phyloP scores from a whole-genome alignment of 2,329 filamentous ascomycete genomes.

The Mollisiaceae sp. region DNA sequence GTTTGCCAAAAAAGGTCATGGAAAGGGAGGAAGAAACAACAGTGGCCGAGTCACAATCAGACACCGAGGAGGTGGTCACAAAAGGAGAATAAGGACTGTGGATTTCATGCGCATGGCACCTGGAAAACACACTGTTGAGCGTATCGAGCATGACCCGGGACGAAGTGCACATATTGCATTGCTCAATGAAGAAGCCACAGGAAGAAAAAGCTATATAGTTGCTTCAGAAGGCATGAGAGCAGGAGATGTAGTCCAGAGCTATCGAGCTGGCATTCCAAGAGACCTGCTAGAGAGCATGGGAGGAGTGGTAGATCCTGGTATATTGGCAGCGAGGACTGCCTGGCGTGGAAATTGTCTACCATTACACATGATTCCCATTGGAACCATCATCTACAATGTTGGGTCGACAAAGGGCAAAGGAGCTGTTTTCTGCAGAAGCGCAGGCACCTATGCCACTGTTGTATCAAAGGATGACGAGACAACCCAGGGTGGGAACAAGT shows the following conservation, averaged over 20 bases:
- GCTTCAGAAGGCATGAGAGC: conserved; percentile 93
- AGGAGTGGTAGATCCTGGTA: conserved; percentile 89
- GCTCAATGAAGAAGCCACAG: conserved; percentile 74
- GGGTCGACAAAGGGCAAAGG: conserved; percentile 75
- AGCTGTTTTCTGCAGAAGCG: conserved; percentile 92
- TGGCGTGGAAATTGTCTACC: conserved; percentile 95
- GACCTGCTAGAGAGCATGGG: conserved; percentile 92
- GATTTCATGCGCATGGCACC: conserved; percentile 83
- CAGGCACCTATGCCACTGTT: conserved; percentile 88
- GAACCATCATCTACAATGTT: conserved; percentile 91
- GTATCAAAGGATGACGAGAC: conserved; percentile 86
- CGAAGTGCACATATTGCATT: conserved; percentile 93
- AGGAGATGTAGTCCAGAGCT: conserved; percentile 92
- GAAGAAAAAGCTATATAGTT: conserved; percentile 85
- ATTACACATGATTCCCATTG: conserved; percentile 92
- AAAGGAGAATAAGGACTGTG: conserved; percentile 88
- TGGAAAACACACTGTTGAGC: conserved; percentile 86
- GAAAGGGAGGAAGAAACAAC: conserved; percentile 90
- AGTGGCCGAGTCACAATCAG: conserved; percentile 85
- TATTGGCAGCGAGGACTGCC: conserved; percentile 91
- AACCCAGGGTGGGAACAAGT: conserved; percentile 68
- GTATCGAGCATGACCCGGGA: conserved; percentile 95
- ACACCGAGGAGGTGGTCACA: conserved; percentile 90
- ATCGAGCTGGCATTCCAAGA: conserved; percentile 84
- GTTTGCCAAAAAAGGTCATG: conserved; percentile 89